Evolutionary conservation across 225 moss, liverwort and hornwort species (phyloP), one percentile per base, ranked within the genome.

Genomic region (Physcomitrellopsis africana): DNA sequence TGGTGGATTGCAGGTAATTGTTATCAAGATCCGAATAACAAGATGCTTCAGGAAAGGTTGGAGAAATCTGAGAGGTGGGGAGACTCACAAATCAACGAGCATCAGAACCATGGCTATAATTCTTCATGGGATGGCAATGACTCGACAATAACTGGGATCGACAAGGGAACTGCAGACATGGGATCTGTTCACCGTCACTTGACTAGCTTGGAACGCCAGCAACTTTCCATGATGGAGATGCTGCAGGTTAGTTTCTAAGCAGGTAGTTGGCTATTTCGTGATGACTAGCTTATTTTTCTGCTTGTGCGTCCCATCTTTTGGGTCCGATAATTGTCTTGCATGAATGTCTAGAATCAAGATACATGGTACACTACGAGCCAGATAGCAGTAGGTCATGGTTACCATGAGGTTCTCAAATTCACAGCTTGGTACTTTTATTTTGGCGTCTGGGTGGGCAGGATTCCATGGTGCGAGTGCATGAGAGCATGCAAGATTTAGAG

Each of bases 401-500:
- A 26, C 15, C 24, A 29, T 32, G 41, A 57, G 24, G 58, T 63
- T 56, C 16, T 24, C 23, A 32, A 57, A 14, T 41, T 57, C 51
- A 16, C 55, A 42, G 32, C 29, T 69, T 75, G 3, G 51, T 66
- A 52, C 26, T 60, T 56, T 14, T 32, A 2, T 55, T 3, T 77
- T 77, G 62, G 76, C 69, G 27, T 52, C 61, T 45, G 61, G 70
- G 51, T 60, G 68, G 43, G 62, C 92, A 96, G 96, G 92, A 96
- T 69, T 94, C 94, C 48, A 90, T 94, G 94, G 81, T 84, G 57
- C 92, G 92, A 70, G 89, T 96, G 68, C 99, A 99, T 66, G 95
- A 93, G 71, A 93, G 89, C 77, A 99, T 99, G 89, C 90, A 93
- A 70, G 95, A 92, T 76, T 81, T 99, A 79, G 99, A 99, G 65